phyloP scores from a whole-genome alignment of 495 filamentous ascomycete genomes.

The Staphylotrichum tortipilum region DNA sequence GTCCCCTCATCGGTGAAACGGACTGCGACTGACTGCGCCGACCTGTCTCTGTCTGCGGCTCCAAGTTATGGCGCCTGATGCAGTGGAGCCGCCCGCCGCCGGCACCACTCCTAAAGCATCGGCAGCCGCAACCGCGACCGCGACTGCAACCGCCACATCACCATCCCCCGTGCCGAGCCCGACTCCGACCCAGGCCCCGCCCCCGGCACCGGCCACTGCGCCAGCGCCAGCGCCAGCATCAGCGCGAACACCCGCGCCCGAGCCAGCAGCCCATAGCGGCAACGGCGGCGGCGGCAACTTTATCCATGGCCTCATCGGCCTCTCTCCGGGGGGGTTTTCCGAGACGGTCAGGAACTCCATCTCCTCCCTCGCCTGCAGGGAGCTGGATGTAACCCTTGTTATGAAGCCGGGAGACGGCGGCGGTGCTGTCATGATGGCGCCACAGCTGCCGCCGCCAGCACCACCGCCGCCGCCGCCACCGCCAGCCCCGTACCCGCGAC shows the following conservation, averaged over 20 bases:
- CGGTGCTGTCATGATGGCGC: too few relatives aligned
- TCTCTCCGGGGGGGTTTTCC: slow-evolving; percentile 1
- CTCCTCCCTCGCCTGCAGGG: slow-evolving; percentile 8
- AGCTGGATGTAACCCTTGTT: not conserved
- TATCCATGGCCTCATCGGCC: slow-evolving; percentile 7
- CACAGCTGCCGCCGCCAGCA: too few relatives aligned
- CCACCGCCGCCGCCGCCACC: not conserved
- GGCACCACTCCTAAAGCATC: too few relatives aligned
- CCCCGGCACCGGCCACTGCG: not conserved
- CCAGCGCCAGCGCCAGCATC: not conserved
- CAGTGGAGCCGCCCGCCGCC: too few relatives aligned
- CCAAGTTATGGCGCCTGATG: too few relatives aligned
- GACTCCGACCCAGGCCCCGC: not conserved
- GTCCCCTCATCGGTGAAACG: too few relatives aligned
- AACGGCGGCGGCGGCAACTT: not conserved
- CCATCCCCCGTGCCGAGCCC: not conserved
- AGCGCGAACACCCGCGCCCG: not conserved
- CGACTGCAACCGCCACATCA: too few relatives aligned
- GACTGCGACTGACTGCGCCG: too few relatives aligned
- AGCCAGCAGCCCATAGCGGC: not conserved
- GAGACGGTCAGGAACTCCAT: slow-evolving; percentile 16
- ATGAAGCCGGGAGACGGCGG: not conserved
- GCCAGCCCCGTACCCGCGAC: not conserved
- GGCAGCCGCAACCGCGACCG: too few relatives aligned
- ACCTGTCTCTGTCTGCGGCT: too few relatives aligned